Evolutionary conservation across 2,329 filamentous ascomycete genomes (phyloP), one percentile per base, ranked within the genome.

Genomic region (Knoxdaviesia proteae): DNA sequence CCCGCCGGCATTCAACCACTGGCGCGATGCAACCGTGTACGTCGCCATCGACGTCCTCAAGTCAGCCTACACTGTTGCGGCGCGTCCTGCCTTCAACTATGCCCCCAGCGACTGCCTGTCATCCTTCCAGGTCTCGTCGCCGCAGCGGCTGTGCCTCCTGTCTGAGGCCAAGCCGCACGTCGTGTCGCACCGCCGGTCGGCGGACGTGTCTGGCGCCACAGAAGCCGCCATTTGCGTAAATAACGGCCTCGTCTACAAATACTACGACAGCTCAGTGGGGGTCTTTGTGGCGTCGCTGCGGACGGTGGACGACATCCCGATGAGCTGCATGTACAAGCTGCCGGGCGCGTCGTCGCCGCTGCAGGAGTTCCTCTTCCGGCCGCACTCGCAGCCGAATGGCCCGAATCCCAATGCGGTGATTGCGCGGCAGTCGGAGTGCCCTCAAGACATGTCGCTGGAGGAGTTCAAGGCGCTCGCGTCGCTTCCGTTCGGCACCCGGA

Each of bases 391-490:
- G 0, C 51, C 53, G 0, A 47, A 54, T 40, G 61, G 55, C 1
- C 43, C 49, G 0, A 41, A 52, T 0, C 58, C 68, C 0, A 80
- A 81, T 44, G 48, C 59, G 0, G 63, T 70, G 0, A 61, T 80
- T 8, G 62, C 73, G 0, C 53, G 50, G 1, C 68, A 73, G 44
- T 54, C 49, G 0, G 41, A 52, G 0, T 75, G 71, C 40, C 70
- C 74, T 0, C 7, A 44, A 0, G 49, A 62, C 29, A 56, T 80
- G 44, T 59, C 64, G 0, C 45, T 72, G 0, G 62, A 66, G 0
- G 71, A 80, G 42, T 77, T 64, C 50, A 67, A 69, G 41, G 58
- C 63, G 0, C 62, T 77, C n/a, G 58, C 60, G 0, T 51, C 61
- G 0, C 47, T 78, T 3, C 61, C 66, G 0, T 50, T 65, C 1